Percentiles rank a stretch among this genome's conserved stretches.
Conservation (phyloP, 495 filamentous ascomycete genomes). For the Aspergillus sclerotioniger region DNA sequence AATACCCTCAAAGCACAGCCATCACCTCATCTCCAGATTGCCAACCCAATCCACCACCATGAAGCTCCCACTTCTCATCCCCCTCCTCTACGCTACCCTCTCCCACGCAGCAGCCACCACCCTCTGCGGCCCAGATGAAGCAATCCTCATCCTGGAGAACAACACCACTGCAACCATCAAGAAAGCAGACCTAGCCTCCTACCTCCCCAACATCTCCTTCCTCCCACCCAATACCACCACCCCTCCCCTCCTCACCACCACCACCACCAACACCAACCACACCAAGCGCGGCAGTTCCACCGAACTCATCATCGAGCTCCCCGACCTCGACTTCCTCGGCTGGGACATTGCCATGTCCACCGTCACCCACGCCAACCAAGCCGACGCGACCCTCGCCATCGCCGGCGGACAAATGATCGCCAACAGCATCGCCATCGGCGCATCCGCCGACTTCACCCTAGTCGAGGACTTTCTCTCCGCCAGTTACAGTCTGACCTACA, state of each 20-base stretch:
- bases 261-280: not conserved
- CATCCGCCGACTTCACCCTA: not conserved
- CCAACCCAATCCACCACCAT: not conserved
- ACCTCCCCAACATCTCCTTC: conserved; percentile 8
- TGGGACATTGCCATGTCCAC: conserved; percentile 20
- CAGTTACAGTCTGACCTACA: conserved; percentile 7
- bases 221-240: conserved; percentile 2
- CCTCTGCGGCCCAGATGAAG: conserved; percentile 7
- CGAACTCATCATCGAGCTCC: conserved; percentile 15
- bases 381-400: conserved; percentile 16
- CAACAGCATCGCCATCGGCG: conserved; percentile 13
- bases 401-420: conserved; percentile 11
- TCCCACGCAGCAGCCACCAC: conserved; percentile 2
- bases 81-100: not conserved
- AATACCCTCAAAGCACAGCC: not conserved
- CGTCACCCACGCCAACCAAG: conserved; percentile 17
- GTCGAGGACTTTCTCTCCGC: conserved; percentile 12
- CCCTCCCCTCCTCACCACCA: not conserved
- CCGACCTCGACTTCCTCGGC: conserved; percentile 19
- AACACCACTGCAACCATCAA: conserved; percentile 12
- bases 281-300: conserved; percentile 10
- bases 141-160: conserved; percentile 12
- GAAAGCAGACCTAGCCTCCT: conserved; percentile 8
- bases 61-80: not conserved
- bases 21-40: not conserved